Percentiles rank a stretch among this genome's conserved stretches.
Evolutionary conservation across 2,329 filamentous ascomycete species (phyloP).

Genomic region (Hysterium pulicare): DNA sequence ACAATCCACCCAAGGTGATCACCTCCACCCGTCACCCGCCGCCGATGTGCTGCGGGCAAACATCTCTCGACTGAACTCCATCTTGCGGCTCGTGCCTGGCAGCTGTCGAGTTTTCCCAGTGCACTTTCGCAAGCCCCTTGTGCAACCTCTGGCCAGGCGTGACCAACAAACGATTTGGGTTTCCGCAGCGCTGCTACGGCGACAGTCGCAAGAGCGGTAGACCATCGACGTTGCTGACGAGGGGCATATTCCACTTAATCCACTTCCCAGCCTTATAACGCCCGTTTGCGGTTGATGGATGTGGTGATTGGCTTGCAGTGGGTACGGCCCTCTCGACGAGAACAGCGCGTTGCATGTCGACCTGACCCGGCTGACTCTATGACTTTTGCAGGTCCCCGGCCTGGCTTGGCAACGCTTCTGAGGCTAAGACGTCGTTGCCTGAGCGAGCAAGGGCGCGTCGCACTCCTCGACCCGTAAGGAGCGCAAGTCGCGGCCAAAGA

Average conservation of each 20-base stretch:
- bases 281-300: conserved; percentile 13
- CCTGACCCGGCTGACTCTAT: conserved; percentile 30
- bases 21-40: too few species aligned
- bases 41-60: too few species aligned
- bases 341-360: conserved; percentile 26
- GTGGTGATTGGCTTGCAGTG: conserved; percentile 18
- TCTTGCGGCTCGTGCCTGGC: too few species aligned
- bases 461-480: background rate
- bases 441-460: conserved; percentile 7
- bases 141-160: conserved; percentile 16
- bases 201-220: conserved; percentile 32
- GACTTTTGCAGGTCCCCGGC: conserved; percentile 18
- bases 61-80: too few species aligned
- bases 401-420: conserved; percentile 23
- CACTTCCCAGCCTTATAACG: conserved; percentile 24
- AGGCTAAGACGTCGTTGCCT: conserved; percentile 16
- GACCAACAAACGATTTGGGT: conserved; percentile 36
- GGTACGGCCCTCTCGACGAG: conserved; percentile 17
- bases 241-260: conserved; percentile 26
- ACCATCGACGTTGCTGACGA: conserved; percentile 22
- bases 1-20: too few species aligned
- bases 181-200: conserved; percentile 32
- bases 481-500: background rate
- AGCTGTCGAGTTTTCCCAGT: too few species aligned
- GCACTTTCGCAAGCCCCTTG: too few species aligned